phyloP scores from a whole-genome alignment of 2,329 filamentous ascomycete genomes.

The Fusarium abutilonis region DNA sequence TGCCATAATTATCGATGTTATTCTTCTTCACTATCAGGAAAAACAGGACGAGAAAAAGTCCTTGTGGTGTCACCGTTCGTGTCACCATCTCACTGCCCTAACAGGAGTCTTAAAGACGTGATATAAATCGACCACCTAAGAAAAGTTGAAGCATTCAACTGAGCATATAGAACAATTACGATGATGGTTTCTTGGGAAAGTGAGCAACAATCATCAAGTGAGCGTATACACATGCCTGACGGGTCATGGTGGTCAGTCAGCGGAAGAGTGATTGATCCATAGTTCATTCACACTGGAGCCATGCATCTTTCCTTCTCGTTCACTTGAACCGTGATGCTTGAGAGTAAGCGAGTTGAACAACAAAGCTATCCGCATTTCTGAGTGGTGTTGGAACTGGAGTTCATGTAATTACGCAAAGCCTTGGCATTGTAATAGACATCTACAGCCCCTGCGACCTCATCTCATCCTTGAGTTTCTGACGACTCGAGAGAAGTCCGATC shows the following conservation, averaged over 20 bases:
- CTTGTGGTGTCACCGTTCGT: slow-evolving; percentile 27
- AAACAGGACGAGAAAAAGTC: slow-evolving; percentile 10
- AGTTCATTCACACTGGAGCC: background rate
- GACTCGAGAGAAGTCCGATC: slow-evolving; percentile 20
- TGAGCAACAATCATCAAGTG: background rate
- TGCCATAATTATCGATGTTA: background rate
- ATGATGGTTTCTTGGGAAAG: background rate
- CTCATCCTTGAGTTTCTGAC: background rate
- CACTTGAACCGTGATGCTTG: too few relatives aligned
- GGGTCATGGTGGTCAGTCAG: background rate
- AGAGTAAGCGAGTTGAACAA: background rate
- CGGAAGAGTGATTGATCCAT: background rate
- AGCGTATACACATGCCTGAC: background rate
- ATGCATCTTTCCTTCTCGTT: too few relatives aligned
- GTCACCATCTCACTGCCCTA: slow-evolving; percentile 17
- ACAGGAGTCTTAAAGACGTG: background rate
- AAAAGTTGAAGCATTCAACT: background rate
- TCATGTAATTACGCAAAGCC: too few relatives aligned
- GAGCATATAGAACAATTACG: too few relatives aligned
- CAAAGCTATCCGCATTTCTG: background rate
- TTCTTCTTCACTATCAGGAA: background rate
- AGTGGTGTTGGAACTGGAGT: too few relatives aligned
- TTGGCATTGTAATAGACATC: too few relatives aligned
- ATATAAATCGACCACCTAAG: background rate
- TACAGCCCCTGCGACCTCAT: slow-evolving; percentile 1